Conservation (phyloP, 768 basidiomycete species). For the Neoboletus magnificus region DNA sequence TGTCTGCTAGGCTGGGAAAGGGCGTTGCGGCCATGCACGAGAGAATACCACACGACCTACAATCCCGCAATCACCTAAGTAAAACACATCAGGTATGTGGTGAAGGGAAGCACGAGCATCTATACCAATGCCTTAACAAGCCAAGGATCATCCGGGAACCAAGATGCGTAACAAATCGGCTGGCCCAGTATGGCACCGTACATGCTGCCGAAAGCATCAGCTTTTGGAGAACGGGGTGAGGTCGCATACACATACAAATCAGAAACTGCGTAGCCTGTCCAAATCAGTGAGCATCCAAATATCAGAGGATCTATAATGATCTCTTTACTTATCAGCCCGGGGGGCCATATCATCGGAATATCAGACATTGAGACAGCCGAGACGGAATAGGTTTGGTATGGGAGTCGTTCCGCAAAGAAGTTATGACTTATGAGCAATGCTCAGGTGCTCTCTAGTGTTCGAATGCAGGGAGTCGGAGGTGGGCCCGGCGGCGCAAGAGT, state of each 20-base stretch:
- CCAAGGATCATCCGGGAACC: slow-evolving; percentile 10
- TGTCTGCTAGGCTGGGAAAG: slow-evolving; percentile 5
- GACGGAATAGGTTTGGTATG: no score
- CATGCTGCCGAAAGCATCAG: slow-evolving; percentile 1
- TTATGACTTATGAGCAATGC: background rate
- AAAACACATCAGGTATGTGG: background rate
- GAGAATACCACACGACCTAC: background rate
- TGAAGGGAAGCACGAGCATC: background rate
- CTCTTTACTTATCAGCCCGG: no score
- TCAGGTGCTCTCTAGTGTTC: background rate
- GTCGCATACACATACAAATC: no score
- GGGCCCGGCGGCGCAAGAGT: background rate
- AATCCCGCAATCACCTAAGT: slow-evolving; percentile 1
- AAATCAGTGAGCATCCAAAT: no score
- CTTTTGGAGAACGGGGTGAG: background rate
- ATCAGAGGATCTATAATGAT: no score
- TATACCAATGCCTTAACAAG: slow-evolving; percentile 2
- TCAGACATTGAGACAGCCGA: no score
- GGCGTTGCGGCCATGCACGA: background rate
- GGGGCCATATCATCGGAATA: no score
- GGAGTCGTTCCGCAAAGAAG: background rate
- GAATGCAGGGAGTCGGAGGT: background rate
- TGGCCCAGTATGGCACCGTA: slow-evolving; percentile 15
- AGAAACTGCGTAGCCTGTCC: no score
- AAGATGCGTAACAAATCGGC: slow-evolving; percentile 2